Evolutionary conservation across 2,329 filamentous ascomycete species (phyloP), one percentile per base, ranked within the genome.

Genomic region (Neoarthrinium moseri): DNA sequence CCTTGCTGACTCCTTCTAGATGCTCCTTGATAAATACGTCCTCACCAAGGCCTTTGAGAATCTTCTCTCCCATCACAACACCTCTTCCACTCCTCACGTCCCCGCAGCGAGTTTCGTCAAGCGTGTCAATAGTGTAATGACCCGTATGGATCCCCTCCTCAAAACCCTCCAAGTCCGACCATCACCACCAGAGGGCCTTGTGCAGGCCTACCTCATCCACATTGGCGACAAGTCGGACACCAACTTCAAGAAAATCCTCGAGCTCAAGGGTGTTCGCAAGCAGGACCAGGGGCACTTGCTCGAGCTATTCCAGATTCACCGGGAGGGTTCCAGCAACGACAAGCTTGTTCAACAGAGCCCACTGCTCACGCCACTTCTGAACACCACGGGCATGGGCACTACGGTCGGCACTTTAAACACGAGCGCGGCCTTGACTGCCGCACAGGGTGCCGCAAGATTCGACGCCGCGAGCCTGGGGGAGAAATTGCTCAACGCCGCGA

Each of bases 181-280:
- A 3, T 89, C 87, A 4, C 94, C 94, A 0, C 88, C 92, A 0
- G 94, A 99, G 72, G 92, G 89, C 2, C 81, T 99, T 4, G 91
- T 99, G 0, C 92, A 97, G 70, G 94, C 94, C 26, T 99, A 99
- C 65, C 83, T 99, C 26, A 95, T 97, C 66, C 94, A 97, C 69
- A 94, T 99, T 54, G 91, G 83, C 55, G 94, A 99, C 73, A 85
- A 88, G 46, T 95, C 87, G 52, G 94, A 97, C 63, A 81, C 83
- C 59, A 99, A 99, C 69, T 99, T 99, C 79, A 85, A 85, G 62
- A 97, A 96, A 70, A 87, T 99, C 49, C 82, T 99, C 36, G 94
- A 99, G 41, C 78, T 99, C 52, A 99, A 99, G 67, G 94, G 94
- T 37, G 86, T 99, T 49, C 81, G 86, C 51, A 92, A 91, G 61